Conservation (phyloP, 2,329 filamentous ascomycete genomes). For the Xylariaceae sp. region DNA sequence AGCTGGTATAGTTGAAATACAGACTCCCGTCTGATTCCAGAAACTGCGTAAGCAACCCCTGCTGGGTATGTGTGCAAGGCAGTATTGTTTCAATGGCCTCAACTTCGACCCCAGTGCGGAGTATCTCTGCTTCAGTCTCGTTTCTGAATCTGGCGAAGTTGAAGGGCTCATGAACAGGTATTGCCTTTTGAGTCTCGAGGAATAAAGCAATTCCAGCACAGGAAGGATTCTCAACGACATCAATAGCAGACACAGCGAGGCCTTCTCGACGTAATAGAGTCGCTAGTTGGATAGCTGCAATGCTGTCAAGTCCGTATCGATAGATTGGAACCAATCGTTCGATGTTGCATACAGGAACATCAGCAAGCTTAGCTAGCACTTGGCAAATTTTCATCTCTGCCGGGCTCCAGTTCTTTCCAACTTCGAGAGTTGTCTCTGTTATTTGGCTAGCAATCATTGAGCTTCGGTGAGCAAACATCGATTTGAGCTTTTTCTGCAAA, state of each 20-base stretch:
- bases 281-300: conserved; percentile 78
- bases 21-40: conserved; percentile 60
- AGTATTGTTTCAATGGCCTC: conserved; percentile 52
- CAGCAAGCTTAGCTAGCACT: conserved; percentile 57
- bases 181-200: neutral
- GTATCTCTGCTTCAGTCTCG: conserved; percentile 29
- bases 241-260: conserved; percentile 58
- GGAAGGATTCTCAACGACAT: conserved; percentile 65
- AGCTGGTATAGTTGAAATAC: conserved; percentile 72
- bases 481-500: conserved; percentile 16
- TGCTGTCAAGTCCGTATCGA: conserved; percentile 85
- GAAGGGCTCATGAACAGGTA: conserved; percentile 22
- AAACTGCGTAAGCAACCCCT: conserved; percentile 75
- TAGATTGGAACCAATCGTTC: conserved; percentile 68
- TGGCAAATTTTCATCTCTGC: conserved; percentile 51
- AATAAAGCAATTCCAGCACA: conserved; percentile 33
- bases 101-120: conserved; percentile 9
- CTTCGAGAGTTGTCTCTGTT: neutral
- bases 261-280: conserved; percentile 59
- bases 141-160: conserved; percentile 39
- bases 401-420: conserved; percentile 22
- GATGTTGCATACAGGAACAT: conserved; percentile 48
- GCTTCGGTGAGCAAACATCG: conserved; percentile 19
- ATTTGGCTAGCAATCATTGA: neutral
- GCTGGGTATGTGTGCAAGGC: conserved; percentile 77